Evolutionary conservation across 2,329 filamentous ascomycete species (phyloP).

Genomic region (Diplodia intermedia): DNA sequence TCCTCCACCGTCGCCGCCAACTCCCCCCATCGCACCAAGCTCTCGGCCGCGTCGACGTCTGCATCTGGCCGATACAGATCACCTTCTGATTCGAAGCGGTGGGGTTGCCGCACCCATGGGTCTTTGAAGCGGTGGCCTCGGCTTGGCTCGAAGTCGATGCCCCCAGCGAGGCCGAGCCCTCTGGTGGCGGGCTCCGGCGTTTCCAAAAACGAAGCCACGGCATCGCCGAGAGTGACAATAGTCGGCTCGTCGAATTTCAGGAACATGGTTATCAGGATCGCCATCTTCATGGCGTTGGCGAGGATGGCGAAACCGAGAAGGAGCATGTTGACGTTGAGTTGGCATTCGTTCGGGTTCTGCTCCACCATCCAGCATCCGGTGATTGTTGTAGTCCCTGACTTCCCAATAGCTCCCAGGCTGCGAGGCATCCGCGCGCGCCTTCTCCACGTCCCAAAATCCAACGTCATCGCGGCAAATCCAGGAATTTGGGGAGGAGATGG

Average conservation of each 20-base stretch:
- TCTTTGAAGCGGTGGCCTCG: too few relatives aligned
- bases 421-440: not conserved
- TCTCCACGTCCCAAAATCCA: not conserved
- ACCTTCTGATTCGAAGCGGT: too few relatives aligned
- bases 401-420: not conserved
- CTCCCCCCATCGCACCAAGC: not conserved
- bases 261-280: not conserved
- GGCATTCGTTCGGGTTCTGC: not conserved
- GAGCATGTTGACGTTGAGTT: not conserved
- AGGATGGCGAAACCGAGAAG: not conserved
- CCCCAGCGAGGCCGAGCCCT: too few relatives aligned
- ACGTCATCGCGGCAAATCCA: slow-evolving; percentile 53
- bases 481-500: not conserved
- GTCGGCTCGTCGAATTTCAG: not conserved
- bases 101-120: too few relatives aligned
- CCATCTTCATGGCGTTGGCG: not conserved
- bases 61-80: not conserved
- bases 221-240: not conserved
- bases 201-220: not conserved
- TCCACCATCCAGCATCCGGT: not conserved
- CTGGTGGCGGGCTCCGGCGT: not conserved
- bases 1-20: not conserved
- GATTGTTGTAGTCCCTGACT: not conserved
- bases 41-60: not conserved
- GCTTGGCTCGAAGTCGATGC: too few relatives aligned